Conservation (phyloP, 1,284 basidiomycete species). For the Tausonia pullulans region DNA sequence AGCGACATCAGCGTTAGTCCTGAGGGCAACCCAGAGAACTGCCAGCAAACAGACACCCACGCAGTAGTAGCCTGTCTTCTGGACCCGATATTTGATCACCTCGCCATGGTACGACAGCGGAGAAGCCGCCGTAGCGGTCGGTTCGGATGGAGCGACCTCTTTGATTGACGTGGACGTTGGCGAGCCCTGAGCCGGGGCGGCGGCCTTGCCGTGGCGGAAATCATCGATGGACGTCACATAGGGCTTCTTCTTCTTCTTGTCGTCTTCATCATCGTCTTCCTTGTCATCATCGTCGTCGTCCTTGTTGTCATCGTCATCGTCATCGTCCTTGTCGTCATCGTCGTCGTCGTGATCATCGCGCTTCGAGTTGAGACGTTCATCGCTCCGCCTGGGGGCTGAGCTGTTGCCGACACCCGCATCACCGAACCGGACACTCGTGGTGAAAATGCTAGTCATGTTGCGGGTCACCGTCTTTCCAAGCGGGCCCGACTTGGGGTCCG, state of each 20-base stretch:
- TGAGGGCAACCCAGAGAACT: not conserved
- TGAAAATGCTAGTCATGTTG: conserved; percentile 49
- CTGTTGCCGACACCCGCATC: not conserved
- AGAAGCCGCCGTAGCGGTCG: not conserved
- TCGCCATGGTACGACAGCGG: conserved; percentile 23
- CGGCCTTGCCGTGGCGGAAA: not conserved
- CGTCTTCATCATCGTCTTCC: not conserved
- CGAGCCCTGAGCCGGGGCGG: not conserved
- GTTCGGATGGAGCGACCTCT: not conserved
- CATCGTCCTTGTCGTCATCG: conserved; percentile 10
- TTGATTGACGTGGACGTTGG: not conserved
- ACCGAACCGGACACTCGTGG: conserved; percentile 34
- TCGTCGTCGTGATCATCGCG: not conserved
- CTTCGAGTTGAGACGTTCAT: not conserved
- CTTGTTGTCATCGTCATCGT: not conserved
- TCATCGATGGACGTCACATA: not conserved
- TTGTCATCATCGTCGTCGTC: conserved; percentile 10
- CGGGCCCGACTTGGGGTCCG: not conserved
- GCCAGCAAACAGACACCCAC: conserved; percentile 46
- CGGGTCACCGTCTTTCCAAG: conserved; percentile 39
- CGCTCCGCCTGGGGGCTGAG: not conserved
- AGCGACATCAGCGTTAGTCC: not conserved
- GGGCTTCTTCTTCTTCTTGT: not conserved
- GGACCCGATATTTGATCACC: conserved; percentile 64
- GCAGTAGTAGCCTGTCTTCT: conserved; percentile 87